Evolutionary conservation across 306 rosid species (phyloP).

Genomic region (Begonia fuchsioides): DNA sequence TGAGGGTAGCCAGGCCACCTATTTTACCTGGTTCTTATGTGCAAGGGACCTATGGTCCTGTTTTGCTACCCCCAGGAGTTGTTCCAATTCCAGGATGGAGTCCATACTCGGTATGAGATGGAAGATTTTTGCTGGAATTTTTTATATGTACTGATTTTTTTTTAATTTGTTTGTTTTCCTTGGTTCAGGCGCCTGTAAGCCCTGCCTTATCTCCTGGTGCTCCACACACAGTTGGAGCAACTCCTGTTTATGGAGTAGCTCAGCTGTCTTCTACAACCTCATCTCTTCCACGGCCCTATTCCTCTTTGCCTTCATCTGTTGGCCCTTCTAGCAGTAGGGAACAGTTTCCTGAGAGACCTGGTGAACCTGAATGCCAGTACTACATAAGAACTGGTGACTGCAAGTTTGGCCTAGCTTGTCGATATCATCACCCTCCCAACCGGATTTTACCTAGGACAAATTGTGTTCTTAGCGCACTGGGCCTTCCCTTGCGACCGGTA

Average conservation of each 20-base stretch:
- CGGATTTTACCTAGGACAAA: constrained; percentile 26
- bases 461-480: constrained; percentile 50
- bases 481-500: constrained; percentile 83
- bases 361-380: constrained; percentile 73
- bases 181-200: constrained; percentile 69
- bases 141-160: constrained; percentile 2
- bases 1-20: constrained; percentile 82
- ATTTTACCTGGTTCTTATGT: constrained; percentile 61
- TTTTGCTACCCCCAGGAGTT: constrained; percentile 61
- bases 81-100: constrained; percentile 70
- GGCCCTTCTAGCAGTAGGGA: constrained; percentile 38
- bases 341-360: constrained; percentile 57
- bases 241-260: constrained; percentile 64
- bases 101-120: constrained; percentile 62
- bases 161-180: constrained; percentile 3
- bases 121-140: constrained; percentile 1
- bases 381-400: constrained; percentile 79
- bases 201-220: constrained; percentile 76
- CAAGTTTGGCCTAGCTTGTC: constrained; percentile 68
- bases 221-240: constrained; percentile 52
- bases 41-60: constrained; percentile 74
- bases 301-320: constrained; percentile 35
- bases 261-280: constrained; percentile 57
- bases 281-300: constrained; percentile 49
- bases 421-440: constrained; percentile 72